Percentiles rank a stretch among this genome's conserved stretches.
Evolutionary conservation across 768 basidiomycete species (phyloP).

Genomic region (Dacryopinax spathularia): DNA sequence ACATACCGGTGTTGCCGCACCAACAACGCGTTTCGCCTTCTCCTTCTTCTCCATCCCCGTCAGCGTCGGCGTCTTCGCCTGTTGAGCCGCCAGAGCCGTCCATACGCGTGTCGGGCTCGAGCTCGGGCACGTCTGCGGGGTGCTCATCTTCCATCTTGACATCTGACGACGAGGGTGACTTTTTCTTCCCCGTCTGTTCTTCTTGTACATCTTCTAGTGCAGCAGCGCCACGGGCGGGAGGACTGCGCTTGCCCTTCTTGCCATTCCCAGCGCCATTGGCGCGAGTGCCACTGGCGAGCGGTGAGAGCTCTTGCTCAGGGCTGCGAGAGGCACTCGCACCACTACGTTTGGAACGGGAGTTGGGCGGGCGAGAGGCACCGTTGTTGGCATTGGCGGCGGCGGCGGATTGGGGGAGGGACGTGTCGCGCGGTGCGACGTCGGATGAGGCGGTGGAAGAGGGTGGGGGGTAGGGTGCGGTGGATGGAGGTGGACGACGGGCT

Average conservation of each 20-base stretch:
- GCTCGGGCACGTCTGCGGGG: neutral
- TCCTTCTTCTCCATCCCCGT: slow-evolving; percentile 8
- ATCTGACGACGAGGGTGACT: neutral
- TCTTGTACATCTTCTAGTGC: neutral
- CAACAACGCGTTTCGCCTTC: slow-evolving; percentile 13
- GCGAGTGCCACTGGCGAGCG: neutral
- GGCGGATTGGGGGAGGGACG: neutral
- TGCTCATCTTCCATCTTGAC: neutral
- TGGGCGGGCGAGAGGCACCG: neutral
- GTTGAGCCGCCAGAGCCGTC: neutral
- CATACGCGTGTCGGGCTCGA: neutral
- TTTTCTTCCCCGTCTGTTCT: neutral
- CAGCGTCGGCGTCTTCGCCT: slow-evolving; percentile 1
- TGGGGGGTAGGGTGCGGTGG: neutral
- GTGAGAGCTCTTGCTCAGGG: neutral
- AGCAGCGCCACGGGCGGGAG: neutral
- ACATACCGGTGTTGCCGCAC: slow-evolving; percentile 12
- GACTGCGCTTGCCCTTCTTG: neutral
- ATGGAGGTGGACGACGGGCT: neutral
- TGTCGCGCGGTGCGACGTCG: too few relatives aligned
- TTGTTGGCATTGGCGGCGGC: neutral
- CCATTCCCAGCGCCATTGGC: neutral
- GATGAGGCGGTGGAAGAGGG: neutral
- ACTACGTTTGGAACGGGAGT: neutral
- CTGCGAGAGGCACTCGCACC: neutral